phyloP scores from a whole-genome alignment of 2,329 filamentous ascomycete species.

The Fusarium chaquense region DNA sequence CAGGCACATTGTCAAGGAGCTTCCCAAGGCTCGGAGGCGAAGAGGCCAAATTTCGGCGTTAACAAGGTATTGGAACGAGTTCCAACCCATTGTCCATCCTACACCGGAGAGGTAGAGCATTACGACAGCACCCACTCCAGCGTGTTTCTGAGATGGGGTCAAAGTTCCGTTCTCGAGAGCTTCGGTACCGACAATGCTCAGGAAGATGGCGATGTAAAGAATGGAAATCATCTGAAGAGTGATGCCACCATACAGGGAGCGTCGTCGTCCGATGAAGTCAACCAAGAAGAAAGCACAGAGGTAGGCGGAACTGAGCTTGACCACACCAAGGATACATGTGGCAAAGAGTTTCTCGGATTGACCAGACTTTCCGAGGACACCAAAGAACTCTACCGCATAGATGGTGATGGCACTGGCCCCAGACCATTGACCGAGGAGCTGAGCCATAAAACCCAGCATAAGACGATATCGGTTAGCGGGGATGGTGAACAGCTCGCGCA shows the following conservation, averaged over 20 bases:
- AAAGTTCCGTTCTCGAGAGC: conserved; percentile 6
- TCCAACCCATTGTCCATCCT: conserved; percentile 23
- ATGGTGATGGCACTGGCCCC: conserved; percentile 22
- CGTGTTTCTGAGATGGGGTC: conserved; percentile 16
- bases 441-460: conserved; percentile 28
- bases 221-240: conserved; percentile 14
- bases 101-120: conserved; percentile 24
- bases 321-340: conserved; percentile 22
- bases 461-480: conserved; percentile 24
- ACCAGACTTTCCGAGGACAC: conserved; percentile 19
- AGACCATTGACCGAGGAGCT: conserved; percentile 23
- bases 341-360: conserved; percentile 28
- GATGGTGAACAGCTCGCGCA: conserved; percentile 19
- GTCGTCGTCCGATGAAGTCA: conserved; percentile 20
- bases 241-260: conserved; percentile 13
- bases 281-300: conserved; percentile 28
- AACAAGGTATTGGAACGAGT: conserved; percentile 16
- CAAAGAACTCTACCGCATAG: conserved; percentile 25
- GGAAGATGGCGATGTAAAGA: conserved; percentile 26
- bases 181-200: conserved; percentile 9
- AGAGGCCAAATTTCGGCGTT: conserved; percentile 28
- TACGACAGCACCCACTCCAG: conserved; percentile 12
- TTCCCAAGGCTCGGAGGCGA: conserved; percentile 20
- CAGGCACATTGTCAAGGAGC: conserved; percentile 19
- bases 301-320: conserved; percentile 19